Evolutionary conservation across 176 grass and related monocot species (phyloP).

Genomic region (Paspalum vaginatum): DNA sequence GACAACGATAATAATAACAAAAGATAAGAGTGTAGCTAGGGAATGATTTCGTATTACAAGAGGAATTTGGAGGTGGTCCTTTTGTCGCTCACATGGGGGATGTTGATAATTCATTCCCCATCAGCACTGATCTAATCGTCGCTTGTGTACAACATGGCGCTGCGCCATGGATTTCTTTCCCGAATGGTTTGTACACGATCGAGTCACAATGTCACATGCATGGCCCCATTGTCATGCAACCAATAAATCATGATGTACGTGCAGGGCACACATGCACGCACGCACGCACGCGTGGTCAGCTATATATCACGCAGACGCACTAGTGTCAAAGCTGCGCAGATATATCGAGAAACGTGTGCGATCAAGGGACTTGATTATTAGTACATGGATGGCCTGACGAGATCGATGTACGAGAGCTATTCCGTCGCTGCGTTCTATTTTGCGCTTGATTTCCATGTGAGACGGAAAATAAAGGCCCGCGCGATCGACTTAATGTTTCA

Average conservation of each 20-base stretch:
- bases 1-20: not conserved
- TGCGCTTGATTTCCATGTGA: constrained; percentile 1
- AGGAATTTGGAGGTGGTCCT: constrained; percentile 24
- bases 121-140: not conserved
- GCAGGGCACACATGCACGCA: no score
- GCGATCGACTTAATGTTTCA: no score
- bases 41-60: not conserved
- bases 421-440: no score
- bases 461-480: not conserved
- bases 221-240: not conserved
- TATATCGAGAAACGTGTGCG: no score
- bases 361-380: no score
- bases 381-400: no score
- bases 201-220: not conserved
- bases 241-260: no score
- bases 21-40: not conserved
- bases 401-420: no score
- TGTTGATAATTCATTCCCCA: constrained; percentile 33
- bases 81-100: constrained; percentile 41
- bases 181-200: constrained; percentile 22
- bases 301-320: no score
- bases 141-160: not conserved
- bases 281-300: no score
- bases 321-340: no score
- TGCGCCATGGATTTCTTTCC: constrained; percentile 22